Conservation (phyloP, 352 stramenopile species). For the Phytophthora aleatoria region DNA sequence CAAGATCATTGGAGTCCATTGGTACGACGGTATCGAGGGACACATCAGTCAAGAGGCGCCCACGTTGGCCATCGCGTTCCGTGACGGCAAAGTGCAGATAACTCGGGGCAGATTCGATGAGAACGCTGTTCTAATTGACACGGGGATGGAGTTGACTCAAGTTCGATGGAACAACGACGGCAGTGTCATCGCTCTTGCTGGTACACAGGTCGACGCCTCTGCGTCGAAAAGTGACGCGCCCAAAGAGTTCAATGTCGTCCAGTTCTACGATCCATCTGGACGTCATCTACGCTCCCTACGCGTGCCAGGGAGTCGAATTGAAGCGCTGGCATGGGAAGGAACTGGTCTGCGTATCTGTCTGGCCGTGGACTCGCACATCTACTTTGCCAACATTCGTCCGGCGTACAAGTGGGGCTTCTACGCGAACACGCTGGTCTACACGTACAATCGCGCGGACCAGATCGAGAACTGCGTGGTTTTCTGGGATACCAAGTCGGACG, state of each 20-base stretch:
- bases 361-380: conserved; percentile 94
- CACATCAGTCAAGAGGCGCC: conserved; percentile 89
- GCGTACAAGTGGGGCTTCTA: conserved; percentile 94
- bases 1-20: conserved; percentile 84
- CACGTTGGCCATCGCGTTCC: conserved; percentile 92
- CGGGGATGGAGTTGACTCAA: conserved; percentile 85
- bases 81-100: conserved; percentile 92
- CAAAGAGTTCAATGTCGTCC: conserved; percentile 85
- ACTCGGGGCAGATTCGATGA: conserved; percentile 87
- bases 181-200: conserved; percentile 88
- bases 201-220: conserved; percentile 52
- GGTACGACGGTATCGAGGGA: conserved; percentile 88
- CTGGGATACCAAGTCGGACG: conserved; percentile 91
- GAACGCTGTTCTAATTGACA: conserved; percentile 90
- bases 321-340: conserved; percentile 92
- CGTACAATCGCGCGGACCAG: conserved; percentile 89
- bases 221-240: conserved; percentile 34
- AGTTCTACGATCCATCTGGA: conserved; percentile 93
- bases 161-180: conserved; percentile 93
- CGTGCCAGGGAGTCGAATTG: conserved; percentile 88
- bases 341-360: conserved; percentile 91
- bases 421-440: conserved; percentile 90
- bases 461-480: conserved; percentile 91
- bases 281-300: conserved; percentile 85
- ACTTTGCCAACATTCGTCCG: conserved; percentile 95